Base-by-base conservation (phyloP, 192 early-diverging fungal species). In the Coemansia sp. region DNA sequence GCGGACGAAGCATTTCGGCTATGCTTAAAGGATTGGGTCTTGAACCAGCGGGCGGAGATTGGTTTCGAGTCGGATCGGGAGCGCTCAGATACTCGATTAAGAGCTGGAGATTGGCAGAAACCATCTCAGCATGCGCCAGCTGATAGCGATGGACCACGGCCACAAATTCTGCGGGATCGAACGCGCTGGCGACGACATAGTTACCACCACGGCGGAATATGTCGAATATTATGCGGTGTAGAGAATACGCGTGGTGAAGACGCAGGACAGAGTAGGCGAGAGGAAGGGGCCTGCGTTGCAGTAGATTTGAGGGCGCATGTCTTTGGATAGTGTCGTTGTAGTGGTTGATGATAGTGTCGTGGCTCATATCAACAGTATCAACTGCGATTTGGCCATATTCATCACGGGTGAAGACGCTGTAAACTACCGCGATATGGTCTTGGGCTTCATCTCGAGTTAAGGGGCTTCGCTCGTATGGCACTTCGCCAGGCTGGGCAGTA, bases 121-220 rank as follows among this genome's bases (percentile, higher is more conserved):
- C 74, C 28, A 82, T 66, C 62, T 82, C 80, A 16, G 80, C 80
- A 23, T 47, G 57, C 10, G 13, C 21, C 16, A 82, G 32, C 26
- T 26, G 40, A 38, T 82, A 73, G 37, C 23, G 49, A 28, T 19
- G 26, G 4, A 74, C 68, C 19, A 68, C 26, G 4, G 1, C 3
- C 10, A 46, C 38, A 69, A 82, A 82, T 23, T 58, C 47, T 0
- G 44, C 47, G 4, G 68, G 75, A 19, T 63, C 66, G 50, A 82
- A 82, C 11, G 38, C 19, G 21, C 19, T 63, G 1, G 80, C 58
- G 5, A 82, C 74, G 11, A 82, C 17, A 33, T 82, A 77, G 17
- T 37, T 46, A 14, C 71, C 80, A 10, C 75, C 75, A 3, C 75
- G 61, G 49, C 75, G 66, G 49, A 82, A 77, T 11, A 82, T 77